These are phyloP conservation scores for Fomitiporia mediterranea DNA, from an alignment of 1,284 basidiomycete genomes.

Conservation along the genomic window DNA sequence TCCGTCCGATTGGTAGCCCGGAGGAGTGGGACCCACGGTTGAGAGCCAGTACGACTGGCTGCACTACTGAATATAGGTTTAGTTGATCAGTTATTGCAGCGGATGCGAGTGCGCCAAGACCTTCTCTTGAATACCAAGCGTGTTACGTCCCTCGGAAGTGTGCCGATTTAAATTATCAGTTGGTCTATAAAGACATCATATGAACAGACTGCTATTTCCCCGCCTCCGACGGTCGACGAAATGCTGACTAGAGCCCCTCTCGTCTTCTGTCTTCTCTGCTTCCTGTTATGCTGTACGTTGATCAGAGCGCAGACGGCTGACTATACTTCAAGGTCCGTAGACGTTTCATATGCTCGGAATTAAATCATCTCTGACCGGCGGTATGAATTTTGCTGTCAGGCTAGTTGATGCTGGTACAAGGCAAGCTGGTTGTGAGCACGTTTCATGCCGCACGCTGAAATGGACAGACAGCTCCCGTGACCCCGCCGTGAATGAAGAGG, in stretches of 20 bases:
- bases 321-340: not conserved
- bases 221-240: not conserved
- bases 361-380: not conserved
- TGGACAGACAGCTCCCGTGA: not conserved
- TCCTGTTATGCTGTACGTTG: not conserved
- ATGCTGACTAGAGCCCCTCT: not conserved
- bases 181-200: not conserved
- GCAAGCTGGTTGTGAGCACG: not conserved
- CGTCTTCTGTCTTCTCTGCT: not conserved
- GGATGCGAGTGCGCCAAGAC: not conserved
- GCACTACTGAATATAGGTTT: not conserved
- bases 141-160: not conserved
- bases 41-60: not conserved
- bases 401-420: not conserved
- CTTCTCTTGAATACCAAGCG: not conserved
- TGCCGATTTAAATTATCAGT: not conserved
- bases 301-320: not conserved
- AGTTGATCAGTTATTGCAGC: not conserved
- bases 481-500: not conserved
- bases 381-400: not conserved
- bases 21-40: conserved; percentile 4
- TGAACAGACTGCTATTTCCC: not conserved
- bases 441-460: not conserved
- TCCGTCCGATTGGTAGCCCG: conserved; percentile 1
- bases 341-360: not conserved